A percentile compares a stretch with the other conserved stretches of the same genome.
Evolutionary conservation across 2,329 filamentous ascomycete genomes (phyloP).

Genomic region (Cladosporium sp.): DNA sequence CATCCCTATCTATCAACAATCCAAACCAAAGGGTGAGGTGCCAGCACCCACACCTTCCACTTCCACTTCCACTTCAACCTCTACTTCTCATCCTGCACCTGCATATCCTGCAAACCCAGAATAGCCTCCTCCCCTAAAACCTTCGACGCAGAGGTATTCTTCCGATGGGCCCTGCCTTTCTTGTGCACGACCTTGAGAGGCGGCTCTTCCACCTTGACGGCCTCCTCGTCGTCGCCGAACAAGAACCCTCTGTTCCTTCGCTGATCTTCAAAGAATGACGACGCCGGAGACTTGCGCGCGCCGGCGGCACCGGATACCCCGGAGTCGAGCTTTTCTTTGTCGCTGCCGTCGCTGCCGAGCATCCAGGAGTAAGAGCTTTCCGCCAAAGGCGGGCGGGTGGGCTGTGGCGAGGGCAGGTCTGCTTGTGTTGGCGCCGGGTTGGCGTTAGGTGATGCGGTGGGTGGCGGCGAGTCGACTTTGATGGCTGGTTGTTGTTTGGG

Average conservation of each 20-base stretch:
- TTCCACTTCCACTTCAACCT: not conserved
- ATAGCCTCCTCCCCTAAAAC: not conserved
- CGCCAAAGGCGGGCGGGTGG: conserved; percentile 57
- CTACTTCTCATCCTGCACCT: not conserved
- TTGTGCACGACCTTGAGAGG: conserved; percentile 4
- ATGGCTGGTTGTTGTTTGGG: not conserved
- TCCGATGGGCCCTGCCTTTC: conserved; percentile 11
- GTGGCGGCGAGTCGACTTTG: not conserved
- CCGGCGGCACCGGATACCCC: not conserved
- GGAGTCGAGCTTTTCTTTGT: not conserved
- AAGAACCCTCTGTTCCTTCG: conserved; percentile 25
- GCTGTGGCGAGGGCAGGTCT: conserved; percentile 4
- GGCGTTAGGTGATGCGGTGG: not conserved
- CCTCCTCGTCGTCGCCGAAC: conserved; percentile 25
- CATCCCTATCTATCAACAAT: not conserved
- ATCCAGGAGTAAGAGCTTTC: conserved; percentile 80
- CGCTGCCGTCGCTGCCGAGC: conserved; percentile 47
- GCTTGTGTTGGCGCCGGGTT: conserved; percentile 1
- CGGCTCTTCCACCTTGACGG: not conserved
- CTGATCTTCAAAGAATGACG: conserved; percentile 23
- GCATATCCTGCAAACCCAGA: conserved; percentile 10
- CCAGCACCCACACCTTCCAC: not conserved
- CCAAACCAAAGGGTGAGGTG: not conserved
- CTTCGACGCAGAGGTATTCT: not conserved
- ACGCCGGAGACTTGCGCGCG: not conserved